phyloP scores from a whole-genome alignment of 805 yeast species.

The Nakazawaea laoshanensis region DNA sequence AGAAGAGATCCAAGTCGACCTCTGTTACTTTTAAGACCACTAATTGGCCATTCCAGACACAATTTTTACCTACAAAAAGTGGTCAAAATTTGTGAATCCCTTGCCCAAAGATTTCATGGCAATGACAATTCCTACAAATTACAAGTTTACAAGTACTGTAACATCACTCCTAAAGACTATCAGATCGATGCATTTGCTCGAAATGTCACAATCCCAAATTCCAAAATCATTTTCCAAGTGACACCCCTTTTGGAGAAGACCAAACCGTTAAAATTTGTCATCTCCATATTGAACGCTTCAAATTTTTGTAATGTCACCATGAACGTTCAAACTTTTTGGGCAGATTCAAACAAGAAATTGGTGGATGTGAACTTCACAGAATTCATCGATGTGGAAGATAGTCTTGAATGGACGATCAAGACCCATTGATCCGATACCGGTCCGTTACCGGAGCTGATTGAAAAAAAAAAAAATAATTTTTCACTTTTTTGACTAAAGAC shows the following conservation, averaged over 20 bases:
- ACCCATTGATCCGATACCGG: background rate
- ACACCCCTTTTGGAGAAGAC: constrained; percentile 13
- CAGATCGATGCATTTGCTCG: constrained; percentile 28
- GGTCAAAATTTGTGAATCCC: constrained; percentile 15
- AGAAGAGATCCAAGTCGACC: constrained; percentile 27
- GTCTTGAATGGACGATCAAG: constrained; percentile 44
- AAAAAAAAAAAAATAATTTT: background rate
- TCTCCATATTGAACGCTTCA: constrained; percentile 28
- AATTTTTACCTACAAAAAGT: constrained; percentile 32
- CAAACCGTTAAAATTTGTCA: constrained; percentile 14
- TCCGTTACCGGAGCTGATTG: background rate
- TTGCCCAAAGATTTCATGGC: constrained; percentile 5
- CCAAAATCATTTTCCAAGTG: constrained; percentile 14
- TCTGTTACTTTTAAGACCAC: constrained; percentile 42
- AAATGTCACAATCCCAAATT: constrained; percentile 28
- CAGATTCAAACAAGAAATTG: constrained; percentile 25
- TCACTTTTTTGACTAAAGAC: background rate
- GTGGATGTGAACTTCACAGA: constrained; percentile 42
- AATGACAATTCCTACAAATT: constrained; percentile 1
- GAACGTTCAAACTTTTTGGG: constrained; percentile 20
- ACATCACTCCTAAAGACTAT: constrained; percentile 16
- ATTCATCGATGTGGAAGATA: constrained; percentile 42
- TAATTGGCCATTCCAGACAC: constrained; percentile 52
- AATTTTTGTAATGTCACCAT: constrained; percentile 31
- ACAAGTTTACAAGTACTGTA: constrained; percentile 1